Conservation (phyloP, 106 monocot species). For the Dioscorea alata region DNA sequence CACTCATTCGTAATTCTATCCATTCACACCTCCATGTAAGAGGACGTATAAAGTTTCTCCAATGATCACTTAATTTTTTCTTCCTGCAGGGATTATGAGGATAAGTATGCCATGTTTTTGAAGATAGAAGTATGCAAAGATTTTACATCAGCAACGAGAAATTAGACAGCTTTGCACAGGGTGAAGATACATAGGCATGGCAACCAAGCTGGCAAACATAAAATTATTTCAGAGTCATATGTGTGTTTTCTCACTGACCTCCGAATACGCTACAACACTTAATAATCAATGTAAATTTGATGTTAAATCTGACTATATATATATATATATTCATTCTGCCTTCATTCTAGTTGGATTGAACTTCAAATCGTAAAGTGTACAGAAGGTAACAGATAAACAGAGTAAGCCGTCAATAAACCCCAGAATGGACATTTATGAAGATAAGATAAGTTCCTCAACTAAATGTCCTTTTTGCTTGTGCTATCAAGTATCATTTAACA, state of each 20-base stretch:
- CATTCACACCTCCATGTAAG: constrained; percentile 81
- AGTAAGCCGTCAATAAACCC: background rate
- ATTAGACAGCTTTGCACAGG: background rate
- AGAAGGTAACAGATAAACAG: background rate
- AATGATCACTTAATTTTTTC: constrained; percentile 71
- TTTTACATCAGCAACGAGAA: too few relatives aligned
- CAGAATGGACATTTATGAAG: too few relatives aligned
- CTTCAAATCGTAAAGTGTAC: background rate
- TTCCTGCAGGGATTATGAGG: constrained; percentile 34
- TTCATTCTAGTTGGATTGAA: background rate
- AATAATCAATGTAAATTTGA: too few relatives aligned
- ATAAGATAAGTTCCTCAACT: too few relatives aligned
- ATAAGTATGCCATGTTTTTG: background rate
- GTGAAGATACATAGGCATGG: background rate
- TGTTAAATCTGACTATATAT: too few relatives aligned
- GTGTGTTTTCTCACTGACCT: too few relatives aligned
- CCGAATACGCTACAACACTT: too few relatives aligned
- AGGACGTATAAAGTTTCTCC: constrained; percentile 71
- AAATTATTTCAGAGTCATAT: background rate
- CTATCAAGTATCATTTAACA: too few relatives aligned
- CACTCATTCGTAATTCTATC: constrained; percentile 79
- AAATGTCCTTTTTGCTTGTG: too few relatives aligned
- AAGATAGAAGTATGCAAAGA: background rate
- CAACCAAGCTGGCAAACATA: background rate
- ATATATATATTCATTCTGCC: background rate